These are phyloP conservation scores for Shiraia sp. DNA, from an alignment of 2,329 filamentous ascomycete species.

Conservation along the genomic window DNA sequence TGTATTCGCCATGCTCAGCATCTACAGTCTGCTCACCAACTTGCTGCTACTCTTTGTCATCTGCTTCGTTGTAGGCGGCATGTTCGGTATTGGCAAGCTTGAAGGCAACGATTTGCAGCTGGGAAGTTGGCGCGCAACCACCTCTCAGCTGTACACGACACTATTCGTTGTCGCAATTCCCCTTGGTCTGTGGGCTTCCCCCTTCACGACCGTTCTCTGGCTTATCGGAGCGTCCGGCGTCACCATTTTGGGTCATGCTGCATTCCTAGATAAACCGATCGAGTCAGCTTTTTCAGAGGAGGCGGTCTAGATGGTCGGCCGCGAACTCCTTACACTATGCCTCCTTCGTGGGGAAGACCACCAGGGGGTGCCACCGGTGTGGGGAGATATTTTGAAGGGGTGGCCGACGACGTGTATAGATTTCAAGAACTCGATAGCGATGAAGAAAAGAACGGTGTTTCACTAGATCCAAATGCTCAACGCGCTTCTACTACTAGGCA, in stretches of 20 bases:
- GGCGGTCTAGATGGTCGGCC: constrained; percentile 99
- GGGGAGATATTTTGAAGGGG: constrained; percentile 55
- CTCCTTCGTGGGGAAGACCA: constrained; percentile 96
- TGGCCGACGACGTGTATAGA: constrained; percentile 49
- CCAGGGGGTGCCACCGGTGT: constrained; percentile 69
- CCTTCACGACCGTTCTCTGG: constrained; percentile 86
- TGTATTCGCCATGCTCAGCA: constrained; percentile 90
- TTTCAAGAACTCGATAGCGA: constrained; percentile 70
- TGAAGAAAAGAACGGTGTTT: constrained; percentile 53
- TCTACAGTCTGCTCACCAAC: constrained; percentile 94
- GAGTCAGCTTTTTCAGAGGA: constrained; percentile 99
- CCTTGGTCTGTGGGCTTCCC: constrained; percentile 81
- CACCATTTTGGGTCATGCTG: constrained; percentile 90
- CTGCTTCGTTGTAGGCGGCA: constrained; percentile 79
- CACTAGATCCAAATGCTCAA: constrained; percentile 46
- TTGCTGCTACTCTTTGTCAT: constrained; percentile 88
- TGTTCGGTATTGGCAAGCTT: constrained; percentile 90
- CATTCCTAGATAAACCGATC: constrained; percentile 97
- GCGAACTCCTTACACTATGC: constrained; percentile 92
- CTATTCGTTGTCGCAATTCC: constrained; percentile 83
- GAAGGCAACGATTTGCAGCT: constrained; percentile 86
- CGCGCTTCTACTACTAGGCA: constrained; percentile 33
- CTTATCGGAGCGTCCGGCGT: constrained; percentile 94
- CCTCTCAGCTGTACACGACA: constrained; percentile 91
- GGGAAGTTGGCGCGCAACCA: constrained; percentile 78